A percentile compares a stretch with the other conserved stretches of the same genome.
Conservation (phyloP, 2,329 filamentous ascomycete species). For the Stagonosporopsis tanaceti region DNA sequence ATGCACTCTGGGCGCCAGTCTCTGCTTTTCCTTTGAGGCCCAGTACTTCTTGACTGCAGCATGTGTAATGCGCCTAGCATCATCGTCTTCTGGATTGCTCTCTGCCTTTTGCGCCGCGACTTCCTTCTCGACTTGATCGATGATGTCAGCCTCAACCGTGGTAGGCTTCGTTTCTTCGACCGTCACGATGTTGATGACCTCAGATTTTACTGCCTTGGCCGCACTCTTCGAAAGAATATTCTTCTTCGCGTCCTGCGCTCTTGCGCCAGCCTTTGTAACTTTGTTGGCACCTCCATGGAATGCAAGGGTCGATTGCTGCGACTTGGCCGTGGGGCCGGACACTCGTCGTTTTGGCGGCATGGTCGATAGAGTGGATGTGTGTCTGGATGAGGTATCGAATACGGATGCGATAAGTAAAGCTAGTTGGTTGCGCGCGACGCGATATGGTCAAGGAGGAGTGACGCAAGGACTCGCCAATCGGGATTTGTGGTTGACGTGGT, state of each 20-base stretch:
- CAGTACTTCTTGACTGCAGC: conserved; percentile 80
- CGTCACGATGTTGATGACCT: conserved; percentile 29
- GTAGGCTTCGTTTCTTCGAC: conserved; percentile 42
- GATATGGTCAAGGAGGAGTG: conserved; percentile 29
- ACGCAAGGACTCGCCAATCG: conserved; percentile 25
- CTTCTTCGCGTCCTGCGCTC: conserved; percentile 49
- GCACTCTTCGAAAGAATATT: conserved; percentile 47
- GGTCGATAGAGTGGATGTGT: not conserved
- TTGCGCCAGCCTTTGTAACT: conserved; percentile 65
- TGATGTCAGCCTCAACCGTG: conserved; percentile 51
- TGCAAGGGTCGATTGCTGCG: conserved; percentile 68
- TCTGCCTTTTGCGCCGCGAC: conserved; percentile 32
- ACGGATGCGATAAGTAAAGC: conserved; percentile 2
- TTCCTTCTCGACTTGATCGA: conserved; percentile 50
- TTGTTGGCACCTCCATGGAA: conserved; percentile 65
- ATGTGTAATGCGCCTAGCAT: conserved; percentile 71
- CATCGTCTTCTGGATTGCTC: conserved; percentile 55
- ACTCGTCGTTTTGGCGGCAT: conserved; percentile 58
- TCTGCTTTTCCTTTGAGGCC: conserved; percentile 72
- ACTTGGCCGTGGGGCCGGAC: conserved; percentile 54
- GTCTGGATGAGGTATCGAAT: not conserved
- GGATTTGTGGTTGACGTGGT: conserved; percentile 15
- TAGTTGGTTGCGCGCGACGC: conserved; percentile 12
- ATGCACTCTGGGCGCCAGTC: conserved; percentile 76
- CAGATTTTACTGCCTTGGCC: conserved; percentile 38